These are phyloP conservation scores for Pseudocercospora vitis DNA, from an alignment of 2,329 filamentous ascomycete species.

Conservation along the genomic window DNA sequence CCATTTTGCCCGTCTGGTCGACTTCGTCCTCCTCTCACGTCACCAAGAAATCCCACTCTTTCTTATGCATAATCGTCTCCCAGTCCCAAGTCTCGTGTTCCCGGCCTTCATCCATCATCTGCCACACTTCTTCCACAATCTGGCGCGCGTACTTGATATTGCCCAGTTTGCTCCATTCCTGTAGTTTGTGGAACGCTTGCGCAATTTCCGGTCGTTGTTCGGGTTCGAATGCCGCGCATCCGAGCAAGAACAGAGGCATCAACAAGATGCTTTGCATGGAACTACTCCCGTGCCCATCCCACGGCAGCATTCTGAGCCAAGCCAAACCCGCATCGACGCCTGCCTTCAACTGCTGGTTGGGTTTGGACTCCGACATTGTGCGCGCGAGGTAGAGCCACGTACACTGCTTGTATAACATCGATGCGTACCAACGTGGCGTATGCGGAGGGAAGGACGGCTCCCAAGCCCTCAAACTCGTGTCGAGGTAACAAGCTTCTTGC, in stretches of 20 bases:
- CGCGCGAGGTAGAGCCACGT: constrained; percentile 65
- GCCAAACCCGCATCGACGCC: constrained; percentile 60
- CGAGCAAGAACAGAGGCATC: constrained; percentile 62
- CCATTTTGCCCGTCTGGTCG: no score
- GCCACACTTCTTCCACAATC: constrained; percentile 59
- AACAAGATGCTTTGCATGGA: constrained; percentile 60
- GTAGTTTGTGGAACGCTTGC: constrained; percentile 55
- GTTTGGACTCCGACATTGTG: constrained; percentile 56
- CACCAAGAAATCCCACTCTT: constrained; percentile 62
- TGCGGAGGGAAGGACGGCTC: constrained; percentile 57
- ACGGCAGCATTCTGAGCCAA: constrained; percentile 56
- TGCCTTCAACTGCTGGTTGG: constrained; percentile 55
- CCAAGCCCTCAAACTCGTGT: constrained; percentile 73
- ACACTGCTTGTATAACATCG: constrained; percentile 61
- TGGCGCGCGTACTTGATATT: constrained; percentile 59
- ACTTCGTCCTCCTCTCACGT: constrained; percentile 49
- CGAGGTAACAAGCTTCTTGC: constrained; percentile 72
- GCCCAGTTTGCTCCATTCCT: constrained; percentile 57
- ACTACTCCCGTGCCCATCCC: constrained; percentile 29
- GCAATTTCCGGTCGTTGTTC: constrained; percentile 57
- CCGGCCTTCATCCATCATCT: constrained; percentile 57
- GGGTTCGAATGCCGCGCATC: constrained; percentile 59
- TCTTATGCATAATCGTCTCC: constrained; percentile 59
- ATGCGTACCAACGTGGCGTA: constrained; percentile 56
- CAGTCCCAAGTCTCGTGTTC: constrained; percentile 62